phyloP scores from a whole-genome alignment of 2,329 filamentous ascomycete genomes.

The Phoma sp. region DNA sequence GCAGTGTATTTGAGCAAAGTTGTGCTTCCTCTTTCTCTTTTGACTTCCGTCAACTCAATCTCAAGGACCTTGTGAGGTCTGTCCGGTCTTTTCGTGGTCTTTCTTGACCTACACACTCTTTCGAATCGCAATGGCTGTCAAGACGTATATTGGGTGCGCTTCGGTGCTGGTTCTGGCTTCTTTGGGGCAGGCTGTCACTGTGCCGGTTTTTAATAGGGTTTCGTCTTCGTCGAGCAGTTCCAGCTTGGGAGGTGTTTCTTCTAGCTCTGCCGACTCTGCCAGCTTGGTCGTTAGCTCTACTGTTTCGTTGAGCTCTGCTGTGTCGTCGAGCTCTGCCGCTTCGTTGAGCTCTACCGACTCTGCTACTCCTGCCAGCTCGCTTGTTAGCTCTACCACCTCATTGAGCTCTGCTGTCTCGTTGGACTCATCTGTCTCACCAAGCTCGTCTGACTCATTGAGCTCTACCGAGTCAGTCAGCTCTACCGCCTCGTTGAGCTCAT shows the following conservation, averaged over 20 bases:
- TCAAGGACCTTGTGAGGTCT: not conserved
- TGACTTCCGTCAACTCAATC: not conserved
- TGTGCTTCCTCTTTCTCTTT: not conserved
- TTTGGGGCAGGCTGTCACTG: too few relatives aligned
- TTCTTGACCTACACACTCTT: not conserved
- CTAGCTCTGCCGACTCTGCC: too few relatives aligned
- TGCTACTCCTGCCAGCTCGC: too few relatives aligned
- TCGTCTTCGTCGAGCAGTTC: too few relatives aligned
- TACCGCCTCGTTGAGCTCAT: not conserved
- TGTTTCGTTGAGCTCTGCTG: too few relatives aligned
- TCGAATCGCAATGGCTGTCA: not conserved
- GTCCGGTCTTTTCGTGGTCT: not conserved
- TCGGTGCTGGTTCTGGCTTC: not conserved
- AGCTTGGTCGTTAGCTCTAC: too few relatives aligned
- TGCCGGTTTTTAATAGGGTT: too few relatives aligned
- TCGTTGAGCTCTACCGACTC: too few relatives aligned
- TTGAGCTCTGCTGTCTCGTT: not conserved
- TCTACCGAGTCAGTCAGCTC: not conserved
- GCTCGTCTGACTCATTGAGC: not conserved
- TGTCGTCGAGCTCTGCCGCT: not conserved
- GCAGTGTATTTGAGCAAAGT: not conserved
- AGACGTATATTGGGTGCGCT: not conserved
- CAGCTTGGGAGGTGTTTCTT: too few relatives aligned
- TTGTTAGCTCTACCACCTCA: too few relatives aligned
- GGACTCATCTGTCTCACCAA: not conserved